Evolutionary conservation across 2,329 filamentous ascomycete genomes (phyloP).

Genomic region (Phialemoniopsis sp.): DNA sequence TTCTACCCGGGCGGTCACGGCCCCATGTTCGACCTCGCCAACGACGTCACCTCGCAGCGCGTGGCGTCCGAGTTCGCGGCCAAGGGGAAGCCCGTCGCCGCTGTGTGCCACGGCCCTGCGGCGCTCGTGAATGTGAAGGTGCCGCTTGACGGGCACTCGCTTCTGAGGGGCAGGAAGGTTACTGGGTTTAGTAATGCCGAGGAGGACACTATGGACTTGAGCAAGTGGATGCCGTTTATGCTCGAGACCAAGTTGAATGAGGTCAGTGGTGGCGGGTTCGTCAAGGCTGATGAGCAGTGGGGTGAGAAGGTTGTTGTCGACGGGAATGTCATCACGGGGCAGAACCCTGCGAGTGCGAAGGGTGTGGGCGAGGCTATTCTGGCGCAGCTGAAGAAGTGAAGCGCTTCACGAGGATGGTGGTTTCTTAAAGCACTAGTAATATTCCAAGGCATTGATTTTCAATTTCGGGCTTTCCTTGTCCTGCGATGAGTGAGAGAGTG

Average conservation of each 20-base stretch:
- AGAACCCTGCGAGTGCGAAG: conserved; percentile 51
- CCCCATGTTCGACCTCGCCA: conserved; percentile 64
- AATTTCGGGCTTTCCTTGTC: no score
- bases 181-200: conserved; percentile 58
- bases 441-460: no score
- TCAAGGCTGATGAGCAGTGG: conserved; percentile 49
- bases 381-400: conserved; percentile 30
- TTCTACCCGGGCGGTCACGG: conserved; percentile 48
- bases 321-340: conserved; percentile 51
- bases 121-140: conserved; percentile 55
- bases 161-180: conserved; percentile 52
- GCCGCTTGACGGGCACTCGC: conserved; percentile 37
- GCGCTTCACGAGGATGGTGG: no score
- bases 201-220: conserved; percentile 40
- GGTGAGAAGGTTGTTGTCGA: conserved; percentile 44
- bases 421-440: no score
- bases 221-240: conserved; percentile 49
- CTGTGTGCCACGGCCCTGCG: conserved; percentile 67
- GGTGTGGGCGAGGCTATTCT: conserved; percentile 47
- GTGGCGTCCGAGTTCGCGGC: conserved; percentile 60
- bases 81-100: conserved; percentile 57
- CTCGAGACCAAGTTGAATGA: conserved; percentile 51
- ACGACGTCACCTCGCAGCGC: conserved; percentile 50
- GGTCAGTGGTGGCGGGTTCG: conserved; percentile 48
- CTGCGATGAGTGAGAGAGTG: no score